These are phyloP conservation scores for Amphirosellinia nigrospora DNA, from an alignment of 495 filamentous ascomycete genomes.

Conservation along the genomic window DNA sequence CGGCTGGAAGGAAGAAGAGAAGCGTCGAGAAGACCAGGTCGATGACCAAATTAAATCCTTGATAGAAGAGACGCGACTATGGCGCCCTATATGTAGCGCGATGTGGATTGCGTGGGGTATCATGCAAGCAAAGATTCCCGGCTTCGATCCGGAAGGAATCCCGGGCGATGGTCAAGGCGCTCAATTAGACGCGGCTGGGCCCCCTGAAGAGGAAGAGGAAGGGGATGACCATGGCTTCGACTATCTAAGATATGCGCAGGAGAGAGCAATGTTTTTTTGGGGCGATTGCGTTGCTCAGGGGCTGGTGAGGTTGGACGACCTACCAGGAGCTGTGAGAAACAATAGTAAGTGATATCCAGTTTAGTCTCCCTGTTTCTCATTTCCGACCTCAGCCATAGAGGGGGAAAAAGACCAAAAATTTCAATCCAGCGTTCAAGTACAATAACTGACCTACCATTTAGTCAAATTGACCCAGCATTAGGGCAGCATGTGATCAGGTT, in stretches of 20 bases:
- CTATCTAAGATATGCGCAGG: slow-evolving; percentile 88
- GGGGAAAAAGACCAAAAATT: too few relatives aligned
- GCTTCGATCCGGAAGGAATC: slow-evolving; percentile 40
- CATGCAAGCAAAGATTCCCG: slow-evolving; percentile 86
- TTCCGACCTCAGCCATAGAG: neutral
- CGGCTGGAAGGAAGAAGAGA: slow-evolving; percentile 65
- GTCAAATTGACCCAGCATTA: slow-evolving; percentile 21
- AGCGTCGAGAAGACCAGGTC: slow-evolving; percentile 59
- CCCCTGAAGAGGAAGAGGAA: slow-evolving; percentile 51
- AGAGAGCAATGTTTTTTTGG: slow-evolving; percentile 91
- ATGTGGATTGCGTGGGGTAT: slow-evolving; percentile 97
- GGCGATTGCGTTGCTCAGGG: slow-evolving; percentile 80
- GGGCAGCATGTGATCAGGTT: neutral
- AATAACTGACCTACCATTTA: slow-evolving; percentile 10
- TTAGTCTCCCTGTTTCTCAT: slow-evolving; percentile 20
- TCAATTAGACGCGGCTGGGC: slow-evolving; percentile 24
- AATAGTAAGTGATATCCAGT: slow-evolving; percentile 57
- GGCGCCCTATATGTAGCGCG: slow-evolving; percentile 85
- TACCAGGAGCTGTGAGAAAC: slow-evolving; percentile 70
- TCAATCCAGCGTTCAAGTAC: neutral
- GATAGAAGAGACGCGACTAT: slow-evolving; percentile 77
- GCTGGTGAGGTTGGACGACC: slow-evolving; percentile 70
- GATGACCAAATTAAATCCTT: slow-evolving; percentile 71
- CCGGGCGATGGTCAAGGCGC: slow-evolving; percentile 24
- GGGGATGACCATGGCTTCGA: slow-evolving; percentile 72